A percentile compares a stretch with the other conserved stretches of the same genome.
phyloP scores from a whole-genome alignment of 805 yeast species.

The Kregervanrija pseudodelftensis region DNA sequence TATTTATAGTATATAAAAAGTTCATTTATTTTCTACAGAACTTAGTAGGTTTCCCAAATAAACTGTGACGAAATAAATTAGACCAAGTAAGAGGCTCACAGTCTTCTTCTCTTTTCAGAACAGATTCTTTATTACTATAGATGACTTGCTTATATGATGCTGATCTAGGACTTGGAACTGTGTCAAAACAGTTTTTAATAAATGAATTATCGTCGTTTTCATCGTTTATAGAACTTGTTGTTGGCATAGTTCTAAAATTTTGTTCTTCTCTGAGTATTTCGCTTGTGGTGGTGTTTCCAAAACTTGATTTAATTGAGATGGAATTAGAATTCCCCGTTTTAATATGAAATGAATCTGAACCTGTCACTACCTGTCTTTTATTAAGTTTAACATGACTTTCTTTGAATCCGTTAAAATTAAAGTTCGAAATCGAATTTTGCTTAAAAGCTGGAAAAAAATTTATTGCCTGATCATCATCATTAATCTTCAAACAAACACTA shows the following conservation, averaged over 20 bases:
- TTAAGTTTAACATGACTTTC: neutral
- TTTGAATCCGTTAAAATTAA: constrained; percentile 6
- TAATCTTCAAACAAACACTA: constrained; percentile 34
- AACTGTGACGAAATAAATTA: constrained; percentile 41
- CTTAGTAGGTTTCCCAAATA: constrained; percentile 39
- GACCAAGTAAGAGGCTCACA: constrained; percentile 48
- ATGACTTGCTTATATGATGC: too few relatives aligned
- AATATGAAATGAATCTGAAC: constrained; percentile 17
- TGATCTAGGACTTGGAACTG: too few relatives aligned
- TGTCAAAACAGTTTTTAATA: too few relatives aligned
- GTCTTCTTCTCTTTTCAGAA: constrained; percentile 9
- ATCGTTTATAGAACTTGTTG: too few relatives aligned
- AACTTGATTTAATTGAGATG: constrained; percentile 12
- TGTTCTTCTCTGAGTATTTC: too few relatives aligned
- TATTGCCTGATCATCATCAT: constrained; percentile 25
- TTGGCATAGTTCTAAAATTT: too few relatives aligned
- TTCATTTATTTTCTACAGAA: constrained; percentile 14
- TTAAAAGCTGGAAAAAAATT: constrained; percentile 23
- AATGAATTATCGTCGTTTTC: too few relatives aligned
- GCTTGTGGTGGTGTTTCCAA: constrained; percentile 10
- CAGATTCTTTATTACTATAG: too few relatives aligned
- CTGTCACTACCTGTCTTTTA: neutral
- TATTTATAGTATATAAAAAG: too few relatives aligned
- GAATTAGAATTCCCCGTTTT: constrained; percentile 20
- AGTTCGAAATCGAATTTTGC: neutral